Conservation (phyloP, 768 basidiomycete species). For the Saitozyma sp. region DNA sequence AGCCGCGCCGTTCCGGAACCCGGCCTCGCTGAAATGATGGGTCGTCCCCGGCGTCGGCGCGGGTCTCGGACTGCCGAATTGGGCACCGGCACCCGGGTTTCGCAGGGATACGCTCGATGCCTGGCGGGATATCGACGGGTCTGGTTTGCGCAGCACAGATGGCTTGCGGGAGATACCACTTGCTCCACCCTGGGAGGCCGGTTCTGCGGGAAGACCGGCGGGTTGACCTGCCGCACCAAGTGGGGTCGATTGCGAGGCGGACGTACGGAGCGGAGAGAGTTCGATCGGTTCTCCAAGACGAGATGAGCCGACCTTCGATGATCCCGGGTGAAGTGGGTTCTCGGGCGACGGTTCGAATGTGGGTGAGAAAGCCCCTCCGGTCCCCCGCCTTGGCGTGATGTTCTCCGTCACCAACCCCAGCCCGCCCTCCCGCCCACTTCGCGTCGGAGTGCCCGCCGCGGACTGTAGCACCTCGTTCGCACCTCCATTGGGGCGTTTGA, state of each 20-base stretch:
- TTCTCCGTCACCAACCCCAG: neutral
- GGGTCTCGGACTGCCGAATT: no score
- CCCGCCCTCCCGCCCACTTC: no score
- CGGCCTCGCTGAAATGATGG: no score
- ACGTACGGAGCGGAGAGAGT: no score
- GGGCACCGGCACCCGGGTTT: neutral
- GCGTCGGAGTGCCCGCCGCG: neutral
- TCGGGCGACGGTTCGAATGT: constrained; percentile 40
- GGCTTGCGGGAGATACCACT: neutral
- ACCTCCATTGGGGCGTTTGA: constrained; percentile 13
- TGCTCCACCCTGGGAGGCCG: neutral
- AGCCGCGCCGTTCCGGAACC: no score
- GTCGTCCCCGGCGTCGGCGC: no score
- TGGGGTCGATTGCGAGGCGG: no score
- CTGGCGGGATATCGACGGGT: neutral
- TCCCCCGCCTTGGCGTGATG: no score
- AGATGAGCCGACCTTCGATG: no score
- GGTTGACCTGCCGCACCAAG: no score
- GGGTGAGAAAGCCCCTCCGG: constrained; percentile 29
- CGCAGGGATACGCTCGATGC: constrained; percentile 1
- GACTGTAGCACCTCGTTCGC: neutral
- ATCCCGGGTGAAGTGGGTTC: constrained; percentile 24
- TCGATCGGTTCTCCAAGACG: no score
- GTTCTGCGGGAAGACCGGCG: no score
- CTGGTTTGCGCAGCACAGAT: constrained; percentile 5